Evolutionary conservation across 805 yeast species (phyloP).

Genomic region (Nakazawaea ishiwadae): DNA sequence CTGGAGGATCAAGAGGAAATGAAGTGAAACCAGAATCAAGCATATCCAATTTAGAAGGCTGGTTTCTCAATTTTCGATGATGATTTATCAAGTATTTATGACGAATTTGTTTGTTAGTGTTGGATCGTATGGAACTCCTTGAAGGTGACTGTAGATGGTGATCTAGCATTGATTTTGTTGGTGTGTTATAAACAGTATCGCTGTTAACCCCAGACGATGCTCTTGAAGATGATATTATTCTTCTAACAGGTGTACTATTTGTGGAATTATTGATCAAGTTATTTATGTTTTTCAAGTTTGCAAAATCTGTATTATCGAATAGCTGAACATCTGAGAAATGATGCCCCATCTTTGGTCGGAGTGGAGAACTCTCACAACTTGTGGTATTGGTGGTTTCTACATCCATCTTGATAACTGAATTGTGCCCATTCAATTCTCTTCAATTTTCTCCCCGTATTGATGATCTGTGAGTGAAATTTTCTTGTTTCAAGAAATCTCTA

Average conservation of each 20-base stretch:
- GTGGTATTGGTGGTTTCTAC: not conserved
- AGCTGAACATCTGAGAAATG: not conserved
- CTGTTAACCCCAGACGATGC: constrained; percentile 6
- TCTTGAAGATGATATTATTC: constrained; percentile 8
- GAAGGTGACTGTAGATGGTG: constrained; percentile 4
- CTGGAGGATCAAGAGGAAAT: constrained; percentile 11
- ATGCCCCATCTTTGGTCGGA: not conserved
- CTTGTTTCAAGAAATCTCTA: no score
- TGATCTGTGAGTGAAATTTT: no score
- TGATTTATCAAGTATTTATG: not conserved
- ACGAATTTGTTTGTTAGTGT: not conserved
- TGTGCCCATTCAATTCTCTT: not conserved
- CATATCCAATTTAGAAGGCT: constrained; percentile 12
- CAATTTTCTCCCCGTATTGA: not conserved
- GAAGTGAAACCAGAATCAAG: constrained; percentile 11
- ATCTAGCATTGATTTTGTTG: not conserved
- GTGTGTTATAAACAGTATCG: constrained; percentile 5
- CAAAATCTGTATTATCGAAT: not conserved
- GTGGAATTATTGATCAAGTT: not conserved
- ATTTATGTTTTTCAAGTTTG: constrained; percentile 1
- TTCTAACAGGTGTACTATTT: not conserved
- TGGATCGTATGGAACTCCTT: constrained; percentile 1
- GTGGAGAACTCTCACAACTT: not conserved
- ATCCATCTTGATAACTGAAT: not conserved
- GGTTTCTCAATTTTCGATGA: constrained; percentile 2